Evolutionary conservation across 768 basidiomycete species (phyloP), one percentile per base, ranked within the genome.

Genomic region (Mycena indigotica): DNA sequence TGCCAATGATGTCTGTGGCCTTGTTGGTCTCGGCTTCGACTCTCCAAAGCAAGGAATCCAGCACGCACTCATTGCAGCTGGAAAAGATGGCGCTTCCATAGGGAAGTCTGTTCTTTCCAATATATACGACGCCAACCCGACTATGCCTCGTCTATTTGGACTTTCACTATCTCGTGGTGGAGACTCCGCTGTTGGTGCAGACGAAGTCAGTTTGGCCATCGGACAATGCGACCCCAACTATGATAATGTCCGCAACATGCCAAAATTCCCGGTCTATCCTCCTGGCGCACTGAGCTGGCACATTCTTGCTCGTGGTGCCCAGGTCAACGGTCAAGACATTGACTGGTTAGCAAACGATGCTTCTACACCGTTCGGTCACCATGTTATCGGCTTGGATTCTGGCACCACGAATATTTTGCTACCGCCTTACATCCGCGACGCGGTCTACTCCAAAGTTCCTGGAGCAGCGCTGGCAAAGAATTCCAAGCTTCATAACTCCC

Each of bases 381-480:
- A 32, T 10, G 25, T 26, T 17, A n/a, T 58, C 19, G 17, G 5
- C 1, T 28, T 62, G 21, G 61, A 62, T 30, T 49, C 60, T 0
- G 60, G 56, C 1, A 62, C 56, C 1, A 24, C 60, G 13, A 55
- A 52, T 5, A 24, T 57, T 1, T 24, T 55, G 8, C 23, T 62
- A 17, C 54, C 40, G 1, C 41, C 50, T 2, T 46, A 44, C 2
- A 25, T 54, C 8, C 35, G 59, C 2, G 55, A 56, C 17, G 40
- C 26, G 10, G 57, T 61, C 12, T 61, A 61, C 10, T 50, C 52
- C 10, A 21, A 15, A 8, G 44, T 62, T n/a, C 60, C 60, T 2
- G 60, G 60, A 12, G 60, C 60, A 1, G 53, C 52, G 1, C 38
- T 62, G 1, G 49, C 56, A 15, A 51, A 48, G 50, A 55, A 62